Percentiles rank a stretch among this genome's conserved stretches.
Conservation (phyloP, 2,329 filamentous ascomycete species). For the Bipolaris gigantea region DNA sequence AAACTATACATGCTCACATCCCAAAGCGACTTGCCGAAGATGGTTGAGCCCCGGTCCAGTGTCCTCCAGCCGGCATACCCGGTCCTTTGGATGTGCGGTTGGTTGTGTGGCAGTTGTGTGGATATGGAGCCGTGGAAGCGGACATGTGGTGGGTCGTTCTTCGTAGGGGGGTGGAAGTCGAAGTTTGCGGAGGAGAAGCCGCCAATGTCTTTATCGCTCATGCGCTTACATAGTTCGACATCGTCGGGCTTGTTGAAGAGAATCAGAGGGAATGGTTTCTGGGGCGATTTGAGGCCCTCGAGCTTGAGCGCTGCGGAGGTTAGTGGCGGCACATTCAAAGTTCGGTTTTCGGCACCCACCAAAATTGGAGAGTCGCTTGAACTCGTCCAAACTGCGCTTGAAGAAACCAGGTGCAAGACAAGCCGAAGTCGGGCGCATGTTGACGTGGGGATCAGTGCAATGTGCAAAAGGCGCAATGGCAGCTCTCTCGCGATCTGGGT, state of each 20-base stretch:
- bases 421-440: constrained; percentile 44
- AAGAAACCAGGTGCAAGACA: constrained; percentile 55
- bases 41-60: constrained; percentile 69
- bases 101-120: constrained; percentile 74
- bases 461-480: constrained; percentile 9
- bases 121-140: constrained; percentile 89
- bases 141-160: constrained; percentile 65
- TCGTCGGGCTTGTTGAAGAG: constrained; percentile 59
- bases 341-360: constrained; percentile 47
- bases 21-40: constrained; percentile 87
- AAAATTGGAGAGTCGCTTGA: constrained; percentile 58
- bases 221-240: constrained; percentile 64
- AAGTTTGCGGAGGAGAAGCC: constrained; percentile 78
- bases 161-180: constrained; percentile 59
- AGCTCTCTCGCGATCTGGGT: constrained; percentile 3
- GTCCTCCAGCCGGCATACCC: constrained; percentile 94
- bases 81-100: constrained; percentile 72
- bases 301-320: constrained; percentile 63
- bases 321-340: constrained; percentile 28
- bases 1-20: constrained; percentile 88
- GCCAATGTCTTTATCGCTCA: constrained; percentile 85
- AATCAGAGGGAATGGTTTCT: constrained; percentile 65
- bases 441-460: constrained; percentile 5
- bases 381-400: constrained; percentile 61
- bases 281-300: constrained; percentile 68